phyloP scores from a whole-genome alignment of 176 grass and related monocot species.

The Raddia guianensis region DNA sequence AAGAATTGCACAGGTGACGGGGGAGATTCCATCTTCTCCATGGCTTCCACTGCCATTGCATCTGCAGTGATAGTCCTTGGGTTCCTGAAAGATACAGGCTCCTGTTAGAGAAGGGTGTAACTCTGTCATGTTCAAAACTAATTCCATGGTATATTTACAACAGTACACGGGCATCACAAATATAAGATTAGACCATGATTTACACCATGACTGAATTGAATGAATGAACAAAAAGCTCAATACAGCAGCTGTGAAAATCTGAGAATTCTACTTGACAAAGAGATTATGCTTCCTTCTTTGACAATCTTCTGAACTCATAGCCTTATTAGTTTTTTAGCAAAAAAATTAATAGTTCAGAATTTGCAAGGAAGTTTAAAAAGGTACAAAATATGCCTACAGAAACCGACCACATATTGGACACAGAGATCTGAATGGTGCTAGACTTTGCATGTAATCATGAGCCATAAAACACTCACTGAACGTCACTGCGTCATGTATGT shows the following conservation, averaged over 20 bases:
- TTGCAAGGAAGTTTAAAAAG: background rate
- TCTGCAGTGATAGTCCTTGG: slow-evolving; percentile 84
- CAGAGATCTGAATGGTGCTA: background rate
- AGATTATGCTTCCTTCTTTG: background rate
- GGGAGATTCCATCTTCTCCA: slow-evolving; percentile 88
- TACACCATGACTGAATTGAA: background rate
- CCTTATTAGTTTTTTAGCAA: no score
- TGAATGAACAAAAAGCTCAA: background rate
- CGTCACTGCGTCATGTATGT: background rate
- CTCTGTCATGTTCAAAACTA: background rate
- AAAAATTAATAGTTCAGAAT: background rate
- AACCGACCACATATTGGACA: background rate
- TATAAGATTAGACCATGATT: background rate
- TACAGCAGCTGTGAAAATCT: background rate
- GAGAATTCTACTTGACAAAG: background rate
- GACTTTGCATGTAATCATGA: background rate
- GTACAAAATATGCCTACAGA: background rate
- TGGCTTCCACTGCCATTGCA: slow-evolving; percentile 85
- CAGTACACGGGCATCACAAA: background rate
- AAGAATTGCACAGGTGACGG: slow-evolving; percentile 95
- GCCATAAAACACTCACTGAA: background rate
- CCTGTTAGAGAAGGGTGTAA: background rate
- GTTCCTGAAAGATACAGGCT: slow-evolving; percentile 44
- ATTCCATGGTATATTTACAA: background rate
- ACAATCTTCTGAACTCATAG: background rate